phyloP scores from a whole-genome alignment of 1,284 basidiomycete genomes.

The Fomitopsis pinicola region DNA sequence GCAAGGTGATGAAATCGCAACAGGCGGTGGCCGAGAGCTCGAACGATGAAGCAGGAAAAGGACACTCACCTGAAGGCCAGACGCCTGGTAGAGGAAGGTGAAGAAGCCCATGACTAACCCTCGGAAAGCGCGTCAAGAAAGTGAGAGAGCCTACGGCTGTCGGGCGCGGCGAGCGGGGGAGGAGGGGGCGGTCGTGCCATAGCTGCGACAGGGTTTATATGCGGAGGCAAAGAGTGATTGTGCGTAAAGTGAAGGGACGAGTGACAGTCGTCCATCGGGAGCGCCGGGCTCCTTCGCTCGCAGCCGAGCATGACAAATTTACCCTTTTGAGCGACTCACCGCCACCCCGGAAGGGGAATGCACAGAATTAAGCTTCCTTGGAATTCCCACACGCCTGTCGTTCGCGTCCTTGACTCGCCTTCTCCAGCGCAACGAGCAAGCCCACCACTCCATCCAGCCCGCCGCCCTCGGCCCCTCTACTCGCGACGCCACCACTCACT shows the following conservation, averaged over 20 bases:
- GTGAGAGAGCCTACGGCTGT: background rate
- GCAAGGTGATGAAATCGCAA: background rate
- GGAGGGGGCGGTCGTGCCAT: background rate
- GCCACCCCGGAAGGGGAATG: background rate
- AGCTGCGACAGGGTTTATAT: background rate
- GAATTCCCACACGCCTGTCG: background rate
- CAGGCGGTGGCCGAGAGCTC: background rate
- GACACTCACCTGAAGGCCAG: slow-evolving; percentile 1
- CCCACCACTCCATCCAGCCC: background rate
- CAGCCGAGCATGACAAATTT: background rate
- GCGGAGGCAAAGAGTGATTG: background rate
- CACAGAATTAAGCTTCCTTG: background rate
- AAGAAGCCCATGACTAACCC: slow-evolving; percentile 8
- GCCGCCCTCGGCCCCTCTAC: background rate
- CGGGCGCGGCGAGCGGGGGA: background rate
- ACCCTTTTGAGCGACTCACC: background rate
- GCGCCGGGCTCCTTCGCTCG: background rate
- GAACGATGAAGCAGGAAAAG: background rate
- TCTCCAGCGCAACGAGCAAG: background rate
- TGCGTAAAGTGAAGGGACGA: background rate
- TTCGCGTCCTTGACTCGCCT: background rate
- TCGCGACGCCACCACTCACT: background rate
- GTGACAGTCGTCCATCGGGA: background rate
- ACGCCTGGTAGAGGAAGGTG: slow-evolving; percentile 7
- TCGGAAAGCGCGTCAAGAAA: background rate